Conservation (phyloP, 2,329 filamentous ascomycete genomes). For the Alternaria postmessia region DNA sequence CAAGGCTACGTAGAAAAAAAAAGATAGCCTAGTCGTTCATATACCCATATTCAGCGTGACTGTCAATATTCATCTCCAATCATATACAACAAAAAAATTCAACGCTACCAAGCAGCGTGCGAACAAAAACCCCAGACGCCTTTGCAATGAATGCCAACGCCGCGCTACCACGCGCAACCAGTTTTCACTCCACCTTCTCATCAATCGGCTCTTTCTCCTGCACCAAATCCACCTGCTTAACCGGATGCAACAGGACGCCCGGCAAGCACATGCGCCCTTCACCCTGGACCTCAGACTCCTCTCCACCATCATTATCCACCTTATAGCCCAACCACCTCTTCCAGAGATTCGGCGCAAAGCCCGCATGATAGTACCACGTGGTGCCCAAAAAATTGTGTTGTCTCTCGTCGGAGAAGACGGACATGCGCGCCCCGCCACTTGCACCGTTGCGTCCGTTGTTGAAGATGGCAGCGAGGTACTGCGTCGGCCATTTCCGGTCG, state of each 20-base stretch:
- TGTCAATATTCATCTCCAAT: background rate
- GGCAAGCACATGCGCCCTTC: slow-evolving; percentile 61
- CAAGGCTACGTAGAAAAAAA: background rate
- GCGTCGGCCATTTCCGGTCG: slow-evolving; percentile 63
- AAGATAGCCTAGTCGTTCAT: background rate
- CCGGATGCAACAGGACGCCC: slow-evolving; percentile 58
- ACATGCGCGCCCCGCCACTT: slow-evolving; percentile 57
- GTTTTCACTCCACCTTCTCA: background rate
- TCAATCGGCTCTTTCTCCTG: slow-evolving; percentile 43
- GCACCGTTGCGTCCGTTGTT: slow-evolving; percentile 64
- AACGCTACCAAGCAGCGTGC: background rate
- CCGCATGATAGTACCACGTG: slow-evolving; percentile 64
- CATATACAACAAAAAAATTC: slow-evolving; percentile 5
- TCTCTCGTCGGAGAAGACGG: slow-evolving; percentile 59
- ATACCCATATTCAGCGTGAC: slow-evolving; percentile 1
- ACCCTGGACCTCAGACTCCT: slow-evolving; percentile 52
- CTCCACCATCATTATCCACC: slow-evolving; percentile 60
- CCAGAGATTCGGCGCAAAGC: slow-evolving; percentile 63
- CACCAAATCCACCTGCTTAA: slow-evolving; percentile 60
- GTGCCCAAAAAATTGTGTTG: slow-evolving; percentile 63
- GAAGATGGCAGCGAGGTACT: slow-evolving; percentile 63
- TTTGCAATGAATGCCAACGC: background rate
- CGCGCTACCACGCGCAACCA: background rate
- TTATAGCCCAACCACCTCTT: slow-evolving; percentile 64
- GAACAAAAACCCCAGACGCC: slow-evolving; percentile 2